A percentile compares a stretch with the other conserved stretches of the same genome.
Conservation (phyloP, 1,139 yeast species). For the Saccharomycopsis hybrid region DNA sequence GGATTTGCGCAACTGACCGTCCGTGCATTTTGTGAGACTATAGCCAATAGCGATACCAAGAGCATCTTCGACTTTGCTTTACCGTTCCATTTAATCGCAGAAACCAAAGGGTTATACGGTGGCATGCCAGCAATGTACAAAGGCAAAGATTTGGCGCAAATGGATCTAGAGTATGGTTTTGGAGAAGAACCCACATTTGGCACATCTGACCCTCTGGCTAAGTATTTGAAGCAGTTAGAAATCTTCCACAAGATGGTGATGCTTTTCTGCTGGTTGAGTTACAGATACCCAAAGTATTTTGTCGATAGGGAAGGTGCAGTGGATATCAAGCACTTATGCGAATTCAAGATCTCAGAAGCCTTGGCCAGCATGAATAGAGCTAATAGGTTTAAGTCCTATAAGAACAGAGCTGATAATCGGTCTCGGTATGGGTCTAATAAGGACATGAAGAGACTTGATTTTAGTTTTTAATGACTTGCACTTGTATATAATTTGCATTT, state of each 20-base stretch:
- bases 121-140: too few species aligned
- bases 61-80: constrained; percentile 29
- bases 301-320: constrained; percentile 71
- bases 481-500: too few species aligned
- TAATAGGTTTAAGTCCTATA: too few species aligned
- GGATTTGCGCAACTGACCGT: constrained; percentile 27
- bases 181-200: too few species aligned
- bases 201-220: background rate
- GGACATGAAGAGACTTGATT: too few species aligned
- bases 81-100: constrained; percentile 27
- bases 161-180: too few species aligned
- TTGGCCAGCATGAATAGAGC: constrained; percentile 24
- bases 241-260: constrained; percentile 62
- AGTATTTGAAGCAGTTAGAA: constrained; percentile 39
- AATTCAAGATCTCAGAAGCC: constrained; percentile 58
- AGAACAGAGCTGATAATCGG: too few species aligned
- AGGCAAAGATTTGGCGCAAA: too few species aligned
- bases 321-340: constrained; percentile 60
- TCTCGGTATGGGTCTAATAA: too few species aligned
- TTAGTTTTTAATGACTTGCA: too few species aligned
- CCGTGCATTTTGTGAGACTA: constrained; percentile 30
- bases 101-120: background rate
- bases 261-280: constrained; percentile 79
- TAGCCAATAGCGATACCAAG: constrained; percentile 27
- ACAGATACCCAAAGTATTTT: constrained; percentile 77